Evolutionary conservation across 495 filamentous ascomycete genomes (phyloP).

Genomic region (Hypomontagnella submonticulosa): DNA sequence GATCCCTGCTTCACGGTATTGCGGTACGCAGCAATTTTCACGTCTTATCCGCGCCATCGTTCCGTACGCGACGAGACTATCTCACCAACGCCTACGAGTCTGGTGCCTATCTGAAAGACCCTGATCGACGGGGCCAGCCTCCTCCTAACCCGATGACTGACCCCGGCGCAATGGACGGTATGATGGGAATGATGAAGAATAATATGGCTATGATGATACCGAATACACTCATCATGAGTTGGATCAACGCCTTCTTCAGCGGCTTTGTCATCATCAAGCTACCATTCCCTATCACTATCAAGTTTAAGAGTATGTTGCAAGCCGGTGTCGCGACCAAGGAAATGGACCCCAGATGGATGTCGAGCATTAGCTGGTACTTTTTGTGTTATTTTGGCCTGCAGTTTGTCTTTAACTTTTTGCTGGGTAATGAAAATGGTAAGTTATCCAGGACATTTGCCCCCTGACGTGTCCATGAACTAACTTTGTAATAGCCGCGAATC

Average conservation of each 20-base stretch:
- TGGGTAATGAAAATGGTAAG: conserved; percentile 94
- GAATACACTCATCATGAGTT: conserved; percentile 98
- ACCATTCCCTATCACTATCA: conserved; percentile 96
- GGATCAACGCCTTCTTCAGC: conserved; percentile 99
- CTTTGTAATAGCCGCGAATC: conserved; percentile 78
- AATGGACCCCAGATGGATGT: conserved; percentile 97
- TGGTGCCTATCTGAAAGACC: conserved; percentile 89
- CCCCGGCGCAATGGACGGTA: conserved; percentile 97
- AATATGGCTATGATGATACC: conserved; percentile 99
- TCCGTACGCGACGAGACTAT: conserved; percentile 80
- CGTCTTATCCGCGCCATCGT: conserved; percentile 77
- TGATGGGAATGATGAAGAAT: conserved; percentile 99
- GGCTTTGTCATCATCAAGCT: conserved; percentile 99
- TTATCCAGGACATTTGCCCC: conserved; percentile 1
- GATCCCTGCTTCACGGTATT: conserved; percentile 84
- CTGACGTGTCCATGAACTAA: conserved; percentile 19
- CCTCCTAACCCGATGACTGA: conserved; percentile 95
- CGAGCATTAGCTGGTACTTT: conserved; percentile 98
- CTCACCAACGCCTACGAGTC: conserved; percentile 82
- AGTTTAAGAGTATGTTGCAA: conserved; percentile 99
- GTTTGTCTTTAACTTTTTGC: conserved; percentile 96
- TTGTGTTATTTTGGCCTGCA: conserved; percentile 95
- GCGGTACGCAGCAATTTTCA: conserved; percentile 83
- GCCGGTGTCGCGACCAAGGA: conserved; percentile 94
- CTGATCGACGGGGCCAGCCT: conserved; percentile 83